These are phyloP conservation scores for Rickenella mellea DNA, from an alignment of 768 basidiomycete genomes.

Conservation along the genomic window DNA sequence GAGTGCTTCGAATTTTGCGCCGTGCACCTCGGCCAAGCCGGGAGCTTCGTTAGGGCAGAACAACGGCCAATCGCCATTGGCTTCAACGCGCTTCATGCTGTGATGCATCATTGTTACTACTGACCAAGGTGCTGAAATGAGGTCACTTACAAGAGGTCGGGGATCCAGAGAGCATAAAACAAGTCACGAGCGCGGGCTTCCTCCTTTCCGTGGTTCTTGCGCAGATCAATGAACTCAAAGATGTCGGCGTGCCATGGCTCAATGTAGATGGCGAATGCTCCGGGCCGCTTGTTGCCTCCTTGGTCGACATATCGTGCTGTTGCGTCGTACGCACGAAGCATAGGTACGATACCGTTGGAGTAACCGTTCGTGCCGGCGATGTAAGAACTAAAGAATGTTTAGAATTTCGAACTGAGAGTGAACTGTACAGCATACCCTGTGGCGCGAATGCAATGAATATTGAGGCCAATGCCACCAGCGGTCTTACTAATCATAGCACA, in stretches of 20 bases:
- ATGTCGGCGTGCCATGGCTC: constrained; percentile 99
- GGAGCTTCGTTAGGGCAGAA: constrained; percentile 98
- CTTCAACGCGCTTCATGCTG: constrained; percentile 96
- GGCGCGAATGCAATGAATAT: constrained; percentile 93
- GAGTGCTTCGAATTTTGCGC: constrained; percentile 80
- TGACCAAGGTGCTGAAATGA: neutral
- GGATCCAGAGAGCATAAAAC: constrained; percentile 97
- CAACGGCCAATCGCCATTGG: constrained; percentile 83
- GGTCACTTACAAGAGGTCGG: constrained; percentile 78
- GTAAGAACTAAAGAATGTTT: constrained; percentile 58
- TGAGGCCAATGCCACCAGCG: constrained; percentile 94
- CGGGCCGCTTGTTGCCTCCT: constrained; percentile 98
- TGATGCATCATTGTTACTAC: constrained; percentile 3
- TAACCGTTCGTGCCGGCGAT: constrained; percentile 99
- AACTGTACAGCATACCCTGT: constrained; percentile 54
- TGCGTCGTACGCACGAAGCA: constrained; percentile 96
- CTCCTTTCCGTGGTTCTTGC: constrained; percentile 99
- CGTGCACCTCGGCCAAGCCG: constrained; percentile 77
- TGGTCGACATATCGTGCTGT: constrained; percentile 99
- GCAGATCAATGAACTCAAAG: constrained; percentile 93
- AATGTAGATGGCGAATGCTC: constrained; percentile 96
- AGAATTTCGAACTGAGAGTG: constrained; percentile 2
- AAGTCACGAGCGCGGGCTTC: constrained; percentile 93
- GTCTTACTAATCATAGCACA: constrained; percentile 99
- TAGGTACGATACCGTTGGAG: constrained; percentile 97